phyloP scores from a whole-genome alignment of 1,284 basidiomycete species.

The Irpex rosettiformis region DNA sequence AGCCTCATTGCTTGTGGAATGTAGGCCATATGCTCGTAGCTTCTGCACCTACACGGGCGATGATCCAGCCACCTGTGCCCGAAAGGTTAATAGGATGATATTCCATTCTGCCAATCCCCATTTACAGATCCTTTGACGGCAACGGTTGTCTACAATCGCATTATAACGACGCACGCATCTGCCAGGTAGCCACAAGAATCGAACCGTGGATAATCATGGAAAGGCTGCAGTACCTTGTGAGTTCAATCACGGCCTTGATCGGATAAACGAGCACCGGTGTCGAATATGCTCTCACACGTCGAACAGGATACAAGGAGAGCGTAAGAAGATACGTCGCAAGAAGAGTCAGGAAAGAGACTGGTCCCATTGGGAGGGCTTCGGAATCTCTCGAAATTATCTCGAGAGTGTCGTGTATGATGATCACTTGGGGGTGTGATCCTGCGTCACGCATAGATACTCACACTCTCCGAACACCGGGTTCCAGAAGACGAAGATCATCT shows the following conservation, averaged over 20 bases:
- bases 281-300: background rate
- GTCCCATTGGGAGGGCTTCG: background rate
- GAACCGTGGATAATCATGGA: background rate
- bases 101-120: background rate
- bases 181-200: background rate
- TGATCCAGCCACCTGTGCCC: background rate
- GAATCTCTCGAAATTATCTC: background rate
- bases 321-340: background rate
- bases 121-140: background rate
- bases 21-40: background rate
- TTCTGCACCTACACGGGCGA: background rate
- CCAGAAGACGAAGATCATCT: background rate
- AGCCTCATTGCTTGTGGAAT: background rate
- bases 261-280: background rate
- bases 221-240: background rate
- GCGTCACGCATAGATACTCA: background rate
- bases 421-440: background rate
- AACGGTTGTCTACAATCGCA: background rate
- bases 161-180: no score
- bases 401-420: background rate
- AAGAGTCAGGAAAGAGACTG: background rate
- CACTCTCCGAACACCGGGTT: slow-evolving; percentile 1
- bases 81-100: background rate
- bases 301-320: background rate
- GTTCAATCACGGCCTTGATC: background rate